These are phyloP conservation scores for Mortierella sp. DNA, from an alignment of 371 early-diverging fungal genomes.

Conservation along the genomic window DNA sequence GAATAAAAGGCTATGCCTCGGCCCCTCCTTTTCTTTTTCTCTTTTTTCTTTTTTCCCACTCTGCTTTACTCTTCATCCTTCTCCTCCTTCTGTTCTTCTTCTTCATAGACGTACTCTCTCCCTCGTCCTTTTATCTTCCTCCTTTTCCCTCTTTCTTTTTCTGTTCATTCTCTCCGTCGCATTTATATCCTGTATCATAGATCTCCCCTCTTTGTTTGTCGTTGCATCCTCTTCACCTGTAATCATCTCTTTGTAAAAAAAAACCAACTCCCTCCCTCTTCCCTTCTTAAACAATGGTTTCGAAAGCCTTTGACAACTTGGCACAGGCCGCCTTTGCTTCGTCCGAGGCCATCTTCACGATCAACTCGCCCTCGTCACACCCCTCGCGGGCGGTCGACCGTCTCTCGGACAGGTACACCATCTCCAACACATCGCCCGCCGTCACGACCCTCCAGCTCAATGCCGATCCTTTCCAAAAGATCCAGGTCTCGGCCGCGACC, in stretches of 20 bases:
- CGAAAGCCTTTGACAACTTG: constrained; percentile 41
- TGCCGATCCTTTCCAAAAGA: constrained; percentile 56
- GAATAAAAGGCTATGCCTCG: not conserved
- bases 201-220: not conserved
- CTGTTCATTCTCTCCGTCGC: constrained; percentile 12
- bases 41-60: not conserved
- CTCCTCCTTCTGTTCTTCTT: constrained; percentile 1
- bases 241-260: too few relatives aligned
- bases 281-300: constrained; percentile 28
- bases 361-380: constrained; percentile 53
- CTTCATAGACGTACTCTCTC: constrained; percentile 24
- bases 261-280: not conserved
- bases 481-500: constrained; percentile 39
- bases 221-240: not conserved
- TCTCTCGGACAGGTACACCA: constrained; percentile 48
- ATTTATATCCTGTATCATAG: constrained; percentile 35
- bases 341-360: constrained; percentile 49
- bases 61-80: constrained; percentile 1
- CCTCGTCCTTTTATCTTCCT: constrained; percentile 3
- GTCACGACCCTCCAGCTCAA: constrained; percentile 48
- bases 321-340: constrained; percentile 57
- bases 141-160: not conserved
- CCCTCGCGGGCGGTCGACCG: constrained; percentile 44
- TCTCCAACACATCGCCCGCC: constrained; percentile 37
- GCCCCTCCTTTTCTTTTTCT: not conserved